These are phyloP conservation scores for Arabidopsis suecica DNA, from an alignment of 345 rosid genomes.

Conservation along the genomic window DNA sequence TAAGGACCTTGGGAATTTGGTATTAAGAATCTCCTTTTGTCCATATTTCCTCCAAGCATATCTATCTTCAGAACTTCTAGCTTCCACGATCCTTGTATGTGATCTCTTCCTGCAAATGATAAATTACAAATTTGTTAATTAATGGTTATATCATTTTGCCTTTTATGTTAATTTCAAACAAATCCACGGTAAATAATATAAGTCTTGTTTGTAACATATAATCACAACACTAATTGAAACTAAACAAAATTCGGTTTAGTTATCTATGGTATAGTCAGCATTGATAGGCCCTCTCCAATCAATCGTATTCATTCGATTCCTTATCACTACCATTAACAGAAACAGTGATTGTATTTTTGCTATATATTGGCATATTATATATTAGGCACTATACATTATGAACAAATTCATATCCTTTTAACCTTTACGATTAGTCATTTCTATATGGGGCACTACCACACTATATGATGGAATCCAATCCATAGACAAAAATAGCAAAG, in stretches of 20 bases:
- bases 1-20: constrained; percentile 69
- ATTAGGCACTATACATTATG: neutral
- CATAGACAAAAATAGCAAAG: constrained; percentile 5
- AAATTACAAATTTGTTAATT: neutral
- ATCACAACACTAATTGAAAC: neutral
- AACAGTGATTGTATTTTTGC: neutral
- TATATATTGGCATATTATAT: neutral
- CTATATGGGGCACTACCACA: constrained; percentile 27
- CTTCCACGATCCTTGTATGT: constrained; percentile 45
- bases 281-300: constrained; percentile 24
- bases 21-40: constrained; percentile 74
- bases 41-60: constrained; percentile 94
- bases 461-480: constrained; percentile 24
- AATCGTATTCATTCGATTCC: constrained; percentile 25
- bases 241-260: neutral
- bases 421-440: constrained; percentile 30
- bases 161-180: neutral
- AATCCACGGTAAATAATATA: constrained; percentile 16
- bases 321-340: constrained; percentile 20
- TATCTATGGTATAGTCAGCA: neutral
- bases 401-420: constrained; percentile 6
- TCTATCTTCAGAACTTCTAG: constrained; percentile 55
- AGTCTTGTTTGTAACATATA: neutral
- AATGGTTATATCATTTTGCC: neutral
- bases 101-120: constrained; percentile 55